Base-by-base conservation (phyloP, 139 green algal genomes). In the Chlorella sp. region DNA sequence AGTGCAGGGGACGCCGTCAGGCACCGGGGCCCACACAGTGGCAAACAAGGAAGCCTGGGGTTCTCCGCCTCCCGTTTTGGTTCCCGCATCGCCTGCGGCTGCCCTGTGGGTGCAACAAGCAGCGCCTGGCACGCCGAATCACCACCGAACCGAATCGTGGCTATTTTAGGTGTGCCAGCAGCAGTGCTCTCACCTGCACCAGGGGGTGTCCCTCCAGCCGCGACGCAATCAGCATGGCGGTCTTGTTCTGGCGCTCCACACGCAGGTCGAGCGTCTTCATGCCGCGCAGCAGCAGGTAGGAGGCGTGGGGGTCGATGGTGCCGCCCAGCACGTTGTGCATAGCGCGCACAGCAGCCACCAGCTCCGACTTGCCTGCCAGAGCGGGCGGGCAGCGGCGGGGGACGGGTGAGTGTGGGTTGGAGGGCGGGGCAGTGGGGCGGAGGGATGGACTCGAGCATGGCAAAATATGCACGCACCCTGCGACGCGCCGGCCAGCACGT, bases 281-380 rank as follows among this genome's bases (percentile, higher is more conserved):
- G 85, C 98, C 98, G 66, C 98, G 94, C 77, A 99, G 93, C 69
- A 99, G 92, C 84, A 99, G 94, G 93, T 98, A 99, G 30, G 97
- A 94, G 14, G 98, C 98, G 88, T 99, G 97, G 11, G 97, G 95
- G 94, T 99, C 98, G 34, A 99, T 94, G 0, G 98, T 98, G 53
- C 98, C 98, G 21, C 98, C 98, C 88, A 99, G 94, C 66, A 99
- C 95, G 93, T 99, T 99, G 94, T 99, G 98, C 93, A 99, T 96
- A 42, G 94, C 91, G 64, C 98, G 95, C 86, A 98, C 95, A 60
- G 95, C 89, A 1, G 92, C 93, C 16, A 99, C 94, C 18, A 98
- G 89, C 66, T 99, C 96, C 21, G 87, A 90, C 61, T 91, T 94
- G 88, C 92, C 92, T 73, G 88, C 75, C 30, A 86, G 15, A 4